A percentile compares a stretch with the other conserved stretches of the same genome.
Conservation (phyloP, 768 basidiomycete genomes). For the Krasilnikovozyma curviuscula region DNA sequence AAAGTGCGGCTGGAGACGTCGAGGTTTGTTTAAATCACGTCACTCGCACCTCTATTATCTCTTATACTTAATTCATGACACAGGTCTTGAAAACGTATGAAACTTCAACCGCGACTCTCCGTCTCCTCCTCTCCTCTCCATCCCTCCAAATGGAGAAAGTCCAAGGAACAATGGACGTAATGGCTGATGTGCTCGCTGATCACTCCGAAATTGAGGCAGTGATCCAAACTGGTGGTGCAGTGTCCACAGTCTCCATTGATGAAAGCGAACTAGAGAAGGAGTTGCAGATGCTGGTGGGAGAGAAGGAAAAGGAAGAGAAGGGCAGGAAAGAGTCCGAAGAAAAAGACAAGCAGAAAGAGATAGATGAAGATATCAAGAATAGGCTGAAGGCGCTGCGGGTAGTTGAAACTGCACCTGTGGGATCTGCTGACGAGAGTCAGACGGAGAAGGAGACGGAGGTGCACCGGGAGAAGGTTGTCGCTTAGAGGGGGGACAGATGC, state of each 20-base stretch:
- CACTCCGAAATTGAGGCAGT: slow-evolving; percentile 66
- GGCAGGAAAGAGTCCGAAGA: slow-evolving; percentile 13
- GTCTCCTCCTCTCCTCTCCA: slow-evolving; percentile 56
- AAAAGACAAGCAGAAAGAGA: slow-evolving; percentile 3
- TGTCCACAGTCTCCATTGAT: slow-evolving; percentile 34
- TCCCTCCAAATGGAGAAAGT: slow-evolving; percentile 57
- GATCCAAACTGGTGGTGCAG: slow-evolving; percentile 46
- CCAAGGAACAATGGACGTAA: slow-evolving; percentile 68
- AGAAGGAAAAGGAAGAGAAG: slow-evolving; percentile 26
- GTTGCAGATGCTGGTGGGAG: slow-evolving; percentile 37
- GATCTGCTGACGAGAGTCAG: too few relatives aligned
- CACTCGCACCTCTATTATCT: neutral
- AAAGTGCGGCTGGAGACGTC: slow-evolving; percentile 72
- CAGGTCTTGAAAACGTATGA: slow-evolving; percentile 76
- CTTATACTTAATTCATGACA: neutral
- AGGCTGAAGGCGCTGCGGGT: too few relatives aligned
- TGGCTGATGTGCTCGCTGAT: slow-evolving; percentile 64
- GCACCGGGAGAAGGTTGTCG: too few relatives aligned
- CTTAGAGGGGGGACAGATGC: too few relatives aligned
- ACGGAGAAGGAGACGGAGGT: too few relatives aligned
- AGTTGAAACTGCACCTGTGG: too few relatives aligned
- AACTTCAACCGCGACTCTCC: slow-evolving; percentile 58
- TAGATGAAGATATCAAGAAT: too few relatives aligned
- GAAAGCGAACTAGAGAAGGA: slow-evolving; percentile 37
- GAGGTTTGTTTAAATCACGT: slow-evolving; percentile 36